Conservation (phyloP, 176 grass and related monocot genomes). For the Eragrostis curvula region DNA sequence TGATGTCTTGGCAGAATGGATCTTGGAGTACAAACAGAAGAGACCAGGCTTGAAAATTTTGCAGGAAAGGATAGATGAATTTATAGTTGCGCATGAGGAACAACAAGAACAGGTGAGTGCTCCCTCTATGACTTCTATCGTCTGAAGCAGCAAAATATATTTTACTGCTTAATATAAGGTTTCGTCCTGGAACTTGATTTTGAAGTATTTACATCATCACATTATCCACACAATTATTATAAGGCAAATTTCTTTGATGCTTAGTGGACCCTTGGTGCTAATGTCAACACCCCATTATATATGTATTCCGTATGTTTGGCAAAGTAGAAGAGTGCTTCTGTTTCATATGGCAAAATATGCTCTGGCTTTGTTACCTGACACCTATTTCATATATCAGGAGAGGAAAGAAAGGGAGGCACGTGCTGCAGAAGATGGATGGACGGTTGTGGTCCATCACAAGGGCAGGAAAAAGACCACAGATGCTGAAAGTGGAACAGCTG, state of each 20-base stretch:
- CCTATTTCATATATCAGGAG: conserved; percentile 67
- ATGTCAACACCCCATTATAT: background rate
- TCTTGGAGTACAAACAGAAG: conserved; percentile 76
- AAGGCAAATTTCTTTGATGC: background rate
- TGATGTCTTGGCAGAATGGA: conserved; percentile 71
- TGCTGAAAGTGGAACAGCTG: conserved; percentile 80
- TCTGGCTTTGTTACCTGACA: background rate
- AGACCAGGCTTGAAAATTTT: conserved; percentile 73
- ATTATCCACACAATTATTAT: background rate
- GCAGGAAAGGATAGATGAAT: conserved; percentile 90
- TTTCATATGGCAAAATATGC: background rate
- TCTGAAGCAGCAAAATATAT: conserved; percentile 21
- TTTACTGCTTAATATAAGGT: background rate
- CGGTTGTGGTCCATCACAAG: conserved; percentile 91
- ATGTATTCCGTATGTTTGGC: conserved; percentile 18
- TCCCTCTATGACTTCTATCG: background rate
- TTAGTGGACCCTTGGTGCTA: background rate
- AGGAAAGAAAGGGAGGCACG: conserved; percentile 82
- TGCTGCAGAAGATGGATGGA: conserved; percentile 85
- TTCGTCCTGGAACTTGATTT: conserved; percentile 12
- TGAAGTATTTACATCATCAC: background rate
- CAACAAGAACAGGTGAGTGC: conserved; percentile 74
- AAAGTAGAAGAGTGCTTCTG: background rate
- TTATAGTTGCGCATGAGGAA: conserved; percentile 80
- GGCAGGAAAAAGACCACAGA: conserved; percentile 95